Evolutionary conservation across 768 basidiomycete genomes (phyloP).

Genomic region (Termitomyces sp.): DNA sequence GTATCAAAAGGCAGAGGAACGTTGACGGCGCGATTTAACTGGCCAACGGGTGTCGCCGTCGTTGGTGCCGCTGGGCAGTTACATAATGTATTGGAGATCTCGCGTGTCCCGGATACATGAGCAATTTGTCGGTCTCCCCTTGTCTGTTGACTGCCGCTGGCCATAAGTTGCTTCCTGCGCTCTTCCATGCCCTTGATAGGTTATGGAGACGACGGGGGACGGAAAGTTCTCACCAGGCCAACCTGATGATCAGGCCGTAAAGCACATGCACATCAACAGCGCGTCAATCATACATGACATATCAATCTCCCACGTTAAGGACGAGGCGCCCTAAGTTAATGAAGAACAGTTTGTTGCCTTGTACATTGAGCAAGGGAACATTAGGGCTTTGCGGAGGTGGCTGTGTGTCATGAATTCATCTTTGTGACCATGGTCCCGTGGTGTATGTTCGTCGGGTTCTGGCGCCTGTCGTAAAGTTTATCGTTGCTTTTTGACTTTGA

Average conservation of each 20-base stretch:
- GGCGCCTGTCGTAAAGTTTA: no score
- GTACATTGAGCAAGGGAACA: no score
- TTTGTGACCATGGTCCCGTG: no score
- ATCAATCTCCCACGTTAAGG: background rate
- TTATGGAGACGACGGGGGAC: background rate
- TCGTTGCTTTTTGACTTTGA: no score
- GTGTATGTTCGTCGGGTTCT: no score
- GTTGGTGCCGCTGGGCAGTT: background rate
- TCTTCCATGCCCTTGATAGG: background rate
- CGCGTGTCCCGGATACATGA: background rate
- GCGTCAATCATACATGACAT: background rate
- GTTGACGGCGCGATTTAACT: background rate
- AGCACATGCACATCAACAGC: background rate
- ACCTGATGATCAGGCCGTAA: background rate
- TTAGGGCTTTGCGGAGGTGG: no score
- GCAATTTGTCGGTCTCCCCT: background rate
- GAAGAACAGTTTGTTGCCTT: no score
- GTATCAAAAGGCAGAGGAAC: background rate
- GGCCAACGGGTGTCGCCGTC: background rate
- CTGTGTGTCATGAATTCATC: no score
- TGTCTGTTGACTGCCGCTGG: background rate
- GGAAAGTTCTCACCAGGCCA: background rate
- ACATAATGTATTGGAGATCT: background rate
- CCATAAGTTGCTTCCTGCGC: background rate
- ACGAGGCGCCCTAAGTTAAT: background rate